Percentiles rank a stretch among this genome's conserved stretches.
These are phyloP conservation scores for Fusarium burgessii DNA, from an alignment of 2,329 filamentous ascomycete genomes.

Conservation along the genomic window DNA sequence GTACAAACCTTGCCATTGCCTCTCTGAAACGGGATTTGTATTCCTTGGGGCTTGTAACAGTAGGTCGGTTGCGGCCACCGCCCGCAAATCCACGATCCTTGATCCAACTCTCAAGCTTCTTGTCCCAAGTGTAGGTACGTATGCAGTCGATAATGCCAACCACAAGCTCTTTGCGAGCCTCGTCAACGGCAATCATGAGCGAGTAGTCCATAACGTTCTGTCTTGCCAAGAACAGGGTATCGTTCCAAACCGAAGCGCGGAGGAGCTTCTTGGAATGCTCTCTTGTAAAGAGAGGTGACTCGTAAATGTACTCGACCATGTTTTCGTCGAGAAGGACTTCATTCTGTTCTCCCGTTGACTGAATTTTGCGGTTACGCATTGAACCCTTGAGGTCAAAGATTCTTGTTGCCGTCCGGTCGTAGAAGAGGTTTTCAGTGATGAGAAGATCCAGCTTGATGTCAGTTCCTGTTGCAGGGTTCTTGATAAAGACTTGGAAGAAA, in stretches of 20 bases:
- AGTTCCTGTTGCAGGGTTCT: conserved; percentile 89
- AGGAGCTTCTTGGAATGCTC: conserved; percentile 97
- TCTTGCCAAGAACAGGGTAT: conserved; percentile 92
- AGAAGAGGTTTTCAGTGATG: conserved; percentile 98
- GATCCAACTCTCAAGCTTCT: conserved; percentile 99
- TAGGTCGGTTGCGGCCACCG: conserved; percentile 84
- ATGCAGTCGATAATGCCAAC: conserved; percentile 99
- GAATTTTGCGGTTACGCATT: conserved; percentile 98
- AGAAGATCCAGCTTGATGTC: conserved; percentile 96
- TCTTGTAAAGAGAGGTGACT: conserved; percentile 92
- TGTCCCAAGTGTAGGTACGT: conserved; percentile 98
- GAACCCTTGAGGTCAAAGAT: conserved; percentile 97
- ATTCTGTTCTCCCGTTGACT: conserved; percentile 94
- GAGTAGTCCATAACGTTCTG: conserved; percentile 99
- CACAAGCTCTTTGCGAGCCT: conserved; percentile 87
- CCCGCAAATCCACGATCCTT: conserved; percentile 91
- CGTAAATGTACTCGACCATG: conserved; percentile 99
- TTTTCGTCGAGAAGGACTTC: conserved; percentile 98
- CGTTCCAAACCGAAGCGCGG: conserved; percentile 93
- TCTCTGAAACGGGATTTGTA: conserved; percentile 97
- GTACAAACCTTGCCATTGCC: conserved; percentile 88
- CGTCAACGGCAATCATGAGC: conserved; percentile 97
- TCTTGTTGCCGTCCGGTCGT: conserved; percentile 88
- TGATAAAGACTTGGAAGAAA: conserved; percentile 97
- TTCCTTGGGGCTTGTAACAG: conserved; percentile 96